Base-by-base conservation (phyloP, 805 yeast genomes). In the Candida maltosa region DNA sequence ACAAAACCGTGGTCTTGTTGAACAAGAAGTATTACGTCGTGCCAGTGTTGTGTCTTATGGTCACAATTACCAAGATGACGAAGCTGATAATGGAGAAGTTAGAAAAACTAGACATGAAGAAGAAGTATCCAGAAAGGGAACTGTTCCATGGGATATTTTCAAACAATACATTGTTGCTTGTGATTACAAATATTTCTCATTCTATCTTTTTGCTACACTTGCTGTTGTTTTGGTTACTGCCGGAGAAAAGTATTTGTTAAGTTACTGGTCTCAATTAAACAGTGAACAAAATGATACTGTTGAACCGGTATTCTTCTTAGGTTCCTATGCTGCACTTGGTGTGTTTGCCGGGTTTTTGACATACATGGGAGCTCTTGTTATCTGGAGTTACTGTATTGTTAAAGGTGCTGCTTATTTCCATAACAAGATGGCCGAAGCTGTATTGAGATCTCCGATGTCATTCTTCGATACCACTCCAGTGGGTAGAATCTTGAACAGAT, bases 401-500 rank as follows among this genome's bases (percentile, higher is more conserved):
- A 52, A 49, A 34, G 64, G 61, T 8, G 56, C 65, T 18, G 47
- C 34, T 26, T 47, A 51, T 37, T 61, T 62, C 47, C 70, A 64
- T 37, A 65, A 62, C 28, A 51, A 48, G 15, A 61, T 64, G 69
- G 61, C 66, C 5, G 37, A 40, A 16, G 41, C 56, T 8, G 59
- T 64, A 1, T 49, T 64, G 35, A 50, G 65, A 38, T 54, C 68
- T 2, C 70, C 70, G 17, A 64, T 64, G 70, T 54, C 64, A 11
- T 64, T 62, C 36, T 64, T 63, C 34, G 70, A 64, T 38, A 62
- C 68, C 14, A 64, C 70, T 1, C 70, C 70, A 2, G 48, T 61
- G 21, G 70, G 69, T 3, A 43, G 69, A 42, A 57, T 64, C 22
- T 50, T 64, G 49, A 64, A 64, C 39, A 48, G 69, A 39, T 64